phyloP scores from a whole-genome alignment of 106 monocot genomes.

The Hemerocallis citrina region DNA sequence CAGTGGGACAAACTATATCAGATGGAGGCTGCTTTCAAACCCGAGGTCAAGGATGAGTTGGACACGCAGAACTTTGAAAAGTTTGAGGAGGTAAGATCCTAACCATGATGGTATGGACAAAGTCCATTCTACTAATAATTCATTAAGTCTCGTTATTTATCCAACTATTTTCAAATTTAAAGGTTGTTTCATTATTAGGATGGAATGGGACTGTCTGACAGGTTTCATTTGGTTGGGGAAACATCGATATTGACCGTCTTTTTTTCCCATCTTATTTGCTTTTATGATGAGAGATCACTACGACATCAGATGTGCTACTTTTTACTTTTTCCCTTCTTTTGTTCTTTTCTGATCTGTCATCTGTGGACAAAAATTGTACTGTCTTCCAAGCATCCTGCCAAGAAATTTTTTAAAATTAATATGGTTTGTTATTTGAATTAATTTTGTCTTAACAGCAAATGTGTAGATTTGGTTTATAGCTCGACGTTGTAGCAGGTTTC shows the following conservation, averaged over 20 bases:
- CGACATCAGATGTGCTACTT: background rate
- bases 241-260: background rate
- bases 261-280: background rate
- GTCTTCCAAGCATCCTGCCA: too few relatives aligned
- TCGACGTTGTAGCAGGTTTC: background rate
- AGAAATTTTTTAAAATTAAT: background rate
- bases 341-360: slow-evolving; percentile 1
- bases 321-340: background rate
- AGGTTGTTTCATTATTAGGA: background rate
- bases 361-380: too few relatives aligned
- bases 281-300: background rate
- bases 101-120: too few relatives aligned
- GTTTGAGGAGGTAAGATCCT: slow-evolving; percentile 30
- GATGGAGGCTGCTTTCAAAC: slow-evolving; percentile 38
- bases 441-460: background rate
- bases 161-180: too few relatives aligned
- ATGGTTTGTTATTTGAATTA: background rate
- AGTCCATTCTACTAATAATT: too few relatives aligned
- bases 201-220: background rate
- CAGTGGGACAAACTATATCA: slow-evolving; percentile 27
- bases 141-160: too few relatives aligned
- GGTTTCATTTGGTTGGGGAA: background rate
- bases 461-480: background rate
- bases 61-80: slow-evolving; percentile 44
- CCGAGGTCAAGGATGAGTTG: slow-evolving; percentile 35